Base-by-base conservation (phyloP, 768 basidiomycete genomes). In the Podaxis sp. region DNA sequence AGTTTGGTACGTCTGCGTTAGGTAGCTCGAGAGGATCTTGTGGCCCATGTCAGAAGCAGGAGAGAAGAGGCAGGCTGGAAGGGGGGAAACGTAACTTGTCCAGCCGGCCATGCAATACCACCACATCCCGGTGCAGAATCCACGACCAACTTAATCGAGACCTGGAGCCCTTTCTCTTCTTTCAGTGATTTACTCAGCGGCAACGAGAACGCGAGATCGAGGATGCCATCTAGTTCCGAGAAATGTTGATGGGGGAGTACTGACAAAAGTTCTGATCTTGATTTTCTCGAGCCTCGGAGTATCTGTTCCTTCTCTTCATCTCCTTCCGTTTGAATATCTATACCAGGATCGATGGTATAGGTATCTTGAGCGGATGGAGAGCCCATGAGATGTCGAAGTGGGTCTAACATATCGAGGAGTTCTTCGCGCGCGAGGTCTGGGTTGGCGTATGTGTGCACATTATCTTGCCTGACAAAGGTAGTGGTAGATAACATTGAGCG, bases 61-160 rank as follows among this genome's bases (percentile, higher is more conserved):
- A 3, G 57, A 52, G 38, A 40, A 52, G 40, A 35, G 42, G 38
- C 61, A 50, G 63, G 42, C 37, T 52, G 59, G 44, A 42, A 38
- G 55, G 11, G 42, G 53, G 37, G 23, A 21, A 21, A 70, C 76
- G 65, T 65, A 93, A 61, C 93, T 82, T 93, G 85, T 65, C 93
- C 95, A 6, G 94, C 91, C 3, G 92, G 92, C 95, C 95, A 96
- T 2, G 91, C 87, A 40, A 95, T 83, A 4, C 95, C 95, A 13
- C 95, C 95, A 70, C 95, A 97, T 1, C 95, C 95, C 16, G 91
- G 91, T 46, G 86, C 78, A 6, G 93, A 86, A 70, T 95, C 92
- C 2, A 95, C 82, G 21, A 77, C 74, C 40, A 95, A 80, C 46
- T 72, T 72, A 59, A 87, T 76, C 3, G 59, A 55, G n/a, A 61